These are phyloP conservation scores for Myriosclerotinia scirpicola DNA, from an alignment of 2,329 filamentous ascomycete genomes.

Conservation along the genomic window DNA sequence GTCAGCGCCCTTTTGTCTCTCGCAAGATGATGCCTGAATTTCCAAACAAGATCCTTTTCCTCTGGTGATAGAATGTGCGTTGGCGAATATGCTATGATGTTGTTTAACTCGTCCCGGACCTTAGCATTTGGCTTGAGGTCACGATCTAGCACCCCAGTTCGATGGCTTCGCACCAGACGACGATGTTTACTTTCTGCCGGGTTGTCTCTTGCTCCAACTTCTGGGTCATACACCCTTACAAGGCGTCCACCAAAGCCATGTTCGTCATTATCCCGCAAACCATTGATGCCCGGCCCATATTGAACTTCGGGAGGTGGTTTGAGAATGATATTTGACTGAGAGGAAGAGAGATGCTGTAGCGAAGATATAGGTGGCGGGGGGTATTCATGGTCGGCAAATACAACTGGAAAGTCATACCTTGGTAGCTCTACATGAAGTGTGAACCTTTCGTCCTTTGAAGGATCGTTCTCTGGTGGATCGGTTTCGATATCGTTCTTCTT, in stretches of 20 bases:
- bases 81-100: slow-evolving; percentile 87
- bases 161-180: slow-evolving; percentile 80
- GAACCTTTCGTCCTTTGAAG: slow-evolving; percentile 60
- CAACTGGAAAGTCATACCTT: slow-evolving; percentile 91
- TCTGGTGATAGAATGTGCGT: slow-evolving; percentile 84
- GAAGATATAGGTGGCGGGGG: slow-evolving; percentile 79
- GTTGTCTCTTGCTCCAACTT: slow-evolving; percentile 85
- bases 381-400: slow-evolving; percentile 94
- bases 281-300: slow-evolving; percentile 85
- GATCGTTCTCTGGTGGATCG: slow-evolving; percentile 40
- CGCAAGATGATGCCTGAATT: slow-evolving; percentile 91
- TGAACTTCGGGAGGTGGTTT: slow-evolving; percentile 87
- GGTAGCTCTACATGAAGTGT: slow-evolving; percentile 88
- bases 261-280: slow-evolving; percentile 53
- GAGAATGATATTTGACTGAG: slow-evolving; percentile 67
- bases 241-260: slow-evolving; percentile 58
- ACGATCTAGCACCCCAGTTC: slow-evolving; percentile 91
- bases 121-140: slow-evolving; percentile 96
- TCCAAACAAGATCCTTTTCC: slow-evolving; percentile 96
- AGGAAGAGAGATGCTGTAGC: slow-evolving; percentile 61
- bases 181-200: slow-evolving; percentile 95
- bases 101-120: slow-evolving; percentile 88
- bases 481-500: slow-evolving; percentile 44
- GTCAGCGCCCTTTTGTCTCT: slow-evolving; percentile 89
- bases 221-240: slow-evolving; percentile 88